Conservation (phyloP, 2,329 filamentous ascomycete genomes). For the Ilyonectria robusta region DNA sequence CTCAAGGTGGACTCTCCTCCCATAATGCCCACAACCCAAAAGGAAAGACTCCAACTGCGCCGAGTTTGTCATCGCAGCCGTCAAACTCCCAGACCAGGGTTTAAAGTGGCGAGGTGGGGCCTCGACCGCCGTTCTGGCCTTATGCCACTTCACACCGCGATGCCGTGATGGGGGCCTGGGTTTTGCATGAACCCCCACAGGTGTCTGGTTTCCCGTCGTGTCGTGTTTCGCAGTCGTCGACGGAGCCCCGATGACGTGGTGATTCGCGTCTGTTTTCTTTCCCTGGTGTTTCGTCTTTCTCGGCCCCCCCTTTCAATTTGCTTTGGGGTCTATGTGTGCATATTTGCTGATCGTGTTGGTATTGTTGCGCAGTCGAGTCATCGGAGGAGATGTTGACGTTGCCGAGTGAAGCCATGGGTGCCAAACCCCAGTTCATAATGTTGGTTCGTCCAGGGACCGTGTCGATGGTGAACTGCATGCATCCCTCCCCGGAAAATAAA, state of each 20-base stretch:
- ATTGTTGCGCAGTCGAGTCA: background rate
- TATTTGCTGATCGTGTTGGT: background rate
- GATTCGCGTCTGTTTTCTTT: background rate
- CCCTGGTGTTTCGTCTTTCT: background rate
- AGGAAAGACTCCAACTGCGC: background rate
- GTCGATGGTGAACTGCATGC: background rate
- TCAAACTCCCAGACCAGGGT: constrained; percentile 1
- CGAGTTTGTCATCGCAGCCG: background rate
- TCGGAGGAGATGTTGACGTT: background rate
- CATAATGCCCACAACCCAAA: background rate
- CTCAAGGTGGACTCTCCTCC: background rate
- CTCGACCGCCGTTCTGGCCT: constrained; percentile 14
- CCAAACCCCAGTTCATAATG: background rate
- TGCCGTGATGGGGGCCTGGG: constrained; percentile 38
- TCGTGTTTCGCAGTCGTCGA: background rate
- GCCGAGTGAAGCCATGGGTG: background rate
- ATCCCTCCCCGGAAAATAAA: background rate
- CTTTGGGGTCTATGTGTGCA: background rate
- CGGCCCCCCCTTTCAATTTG: too few relatives aligned
- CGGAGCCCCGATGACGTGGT: constrained; percentile 2
- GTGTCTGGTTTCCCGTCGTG: constrained; percentile 34
- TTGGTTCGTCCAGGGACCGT: background rate
- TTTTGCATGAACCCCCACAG: constrained; percentile 28
- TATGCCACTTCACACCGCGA: constrained; percentile 37
- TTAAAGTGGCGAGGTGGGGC: constrained; percentile 11